Evolutionary conservation across 2,329 filamentous ascomycete species (phyloP).

Genomic region (Cladophialophora chaetospira): DNA sequence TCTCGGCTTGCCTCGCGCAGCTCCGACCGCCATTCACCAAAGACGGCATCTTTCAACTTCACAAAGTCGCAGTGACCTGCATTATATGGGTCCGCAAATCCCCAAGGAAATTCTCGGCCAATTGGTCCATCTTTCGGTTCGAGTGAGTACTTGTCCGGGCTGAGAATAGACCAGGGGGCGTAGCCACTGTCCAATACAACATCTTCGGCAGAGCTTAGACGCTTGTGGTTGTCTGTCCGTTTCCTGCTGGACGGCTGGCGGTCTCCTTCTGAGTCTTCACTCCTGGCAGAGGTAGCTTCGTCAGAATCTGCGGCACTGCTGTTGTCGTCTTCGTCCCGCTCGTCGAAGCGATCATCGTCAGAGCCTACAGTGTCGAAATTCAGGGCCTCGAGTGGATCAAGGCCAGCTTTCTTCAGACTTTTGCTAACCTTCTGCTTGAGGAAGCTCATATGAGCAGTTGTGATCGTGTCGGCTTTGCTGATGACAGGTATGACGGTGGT

Average conservation of each 20-base stretch:
- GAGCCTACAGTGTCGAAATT: conserved; percentile 81
- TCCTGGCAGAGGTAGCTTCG: conserved; percentile 33
- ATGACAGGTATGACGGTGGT: conserved; percentile 95
- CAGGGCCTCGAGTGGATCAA: conserved; percentile 86
- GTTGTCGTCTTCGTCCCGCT: conserved; percentile 49
- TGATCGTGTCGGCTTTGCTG: conserved; percentile 94
- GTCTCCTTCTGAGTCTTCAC: conserved; percentile 30
- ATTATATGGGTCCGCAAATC: conserved; percentile 92
- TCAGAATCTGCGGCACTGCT: conserved; percentile 38
- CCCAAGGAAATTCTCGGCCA: conserved; percentile 93
- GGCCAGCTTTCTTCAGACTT: conserved; percentile 77
- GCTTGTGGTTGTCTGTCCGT: conserved; percentile 34
- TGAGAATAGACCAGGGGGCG: conserved; percentile 88
- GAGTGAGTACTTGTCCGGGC: conserved; percentile 76
- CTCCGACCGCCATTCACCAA: conserved; percentile 89
- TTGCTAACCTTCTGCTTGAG: conserved; percentile 90
- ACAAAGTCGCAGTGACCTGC: conserved; percentile 91
- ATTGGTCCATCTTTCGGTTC: conserved; percentile 59
- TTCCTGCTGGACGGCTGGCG: conserved; percentile 22
- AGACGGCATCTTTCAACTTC: conserved; percentile 86
- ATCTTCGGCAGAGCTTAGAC: conserved; percentile 37
- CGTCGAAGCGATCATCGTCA: conserved; percentile 60
- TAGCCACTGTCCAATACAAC: conserved; percentile 45
- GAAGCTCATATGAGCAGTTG: conserved; percentile 88
- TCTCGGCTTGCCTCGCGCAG: conserved; percentile 87